Evolutionary conservation across 257 asterid species (phyloP).

Genomic region (Petunia secreta): DNA sequence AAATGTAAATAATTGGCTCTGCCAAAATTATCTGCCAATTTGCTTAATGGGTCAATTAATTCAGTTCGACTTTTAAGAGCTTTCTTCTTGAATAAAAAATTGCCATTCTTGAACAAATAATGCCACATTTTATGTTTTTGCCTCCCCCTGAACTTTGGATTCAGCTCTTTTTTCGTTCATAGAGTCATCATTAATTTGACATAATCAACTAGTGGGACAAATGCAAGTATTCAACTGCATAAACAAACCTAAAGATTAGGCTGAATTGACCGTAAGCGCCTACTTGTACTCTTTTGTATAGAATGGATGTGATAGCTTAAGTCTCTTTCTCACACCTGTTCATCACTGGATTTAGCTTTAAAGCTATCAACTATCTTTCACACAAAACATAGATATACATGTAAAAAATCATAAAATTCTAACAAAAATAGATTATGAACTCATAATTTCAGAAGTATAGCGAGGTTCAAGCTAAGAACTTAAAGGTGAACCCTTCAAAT

Average conservation of each 20-base stretch:
- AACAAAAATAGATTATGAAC: too few relatives aligned
- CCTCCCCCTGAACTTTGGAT: too few relatives aligned
- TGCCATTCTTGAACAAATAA: background rate
- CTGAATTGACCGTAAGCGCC: background rate
- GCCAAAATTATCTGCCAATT: background rate
- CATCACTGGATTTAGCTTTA: too few relatives aligned
- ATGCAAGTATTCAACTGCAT: background rate
- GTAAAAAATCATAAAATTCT: too few relatives aligned
- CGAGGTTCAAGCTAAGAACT: too few relatives aligned
- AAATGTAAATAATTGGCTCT: background rate
- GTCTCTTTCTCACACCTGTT: too few relatives aligned
- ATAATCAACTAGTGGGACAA: background rate
- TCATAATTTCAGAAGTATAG: too few relatives aligned
- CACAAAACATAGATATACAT: too few relatives aligned
- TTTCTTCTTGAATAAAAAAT: slow-evolving; percentile 17
- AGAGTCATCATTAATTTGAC: background rate
- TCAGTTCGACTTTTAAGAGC: background rate
- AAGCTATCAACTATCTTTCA: too few relatives aligned
- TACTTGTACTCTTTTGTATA: too few relatives aligned
- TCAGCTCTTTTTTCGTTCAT: background rate
- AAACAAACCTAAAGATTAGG: background rate
- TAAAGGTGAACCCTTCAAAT: too few relatives aligned
- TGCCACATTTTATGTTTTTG: background rate
- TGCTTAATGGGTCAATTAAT: background rate
- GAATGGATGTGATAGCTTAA: too few relatives aligned